Percentiles rank a stretch among this genome's conserved stretches.
phyloP scores from a whole-genome alignment of 768 basidiomycete species.

The Auriscalpium orientale region DNA sequence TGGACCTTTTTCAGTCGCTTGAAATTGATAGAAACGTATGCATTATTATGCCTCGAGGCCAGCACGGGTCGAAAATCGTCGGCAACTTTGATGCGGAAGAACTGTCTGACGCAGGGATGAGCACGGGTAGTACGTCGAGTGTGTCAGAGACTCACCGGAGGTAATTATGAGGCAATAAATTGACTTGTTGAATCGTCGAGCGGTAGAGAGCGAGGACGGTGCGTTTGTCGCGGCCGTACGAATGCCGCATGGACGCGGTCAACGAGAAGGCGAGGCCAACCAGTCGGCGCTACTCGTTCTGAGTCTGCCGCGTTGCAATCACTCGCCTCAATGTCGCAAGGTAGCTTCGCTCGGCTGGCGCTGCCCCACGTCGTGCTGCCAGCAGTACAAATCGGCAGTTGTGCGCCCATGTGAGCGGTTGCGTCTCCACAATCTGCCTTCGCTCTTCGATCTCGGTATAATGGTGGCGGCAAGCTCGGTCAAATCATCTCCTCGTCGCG shows the following conservation, averaged over 20 bases:
- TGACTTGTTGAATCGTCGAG: conserved; percentile 27
- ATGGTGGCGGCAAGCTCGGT: neutral
- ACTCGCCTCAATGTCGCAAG: conserved; percentile 1
- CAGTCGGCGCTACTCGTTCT: too few species aligned
- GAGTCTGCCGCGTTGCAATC: too few species aligned
- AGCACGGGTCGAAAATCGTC: conserved; percentile 52
- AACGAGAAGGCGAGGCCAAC: too few species aligned
- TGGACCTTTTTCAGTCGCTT: conserved; percentile 47
- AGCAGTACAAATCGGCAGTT: too few species aligned
- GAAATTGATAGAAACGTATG: conserved; percentile 32
- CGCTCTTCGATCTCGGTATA: neutral
- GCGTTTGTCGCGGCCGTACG: too few species aligned
- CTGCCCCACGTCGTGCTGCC: too few species aligned
- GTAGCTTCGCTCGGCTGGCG: neutral
- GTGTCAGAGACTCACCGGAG: conserved; percentile 30
- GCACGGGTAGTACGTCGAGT: too few species aligned
- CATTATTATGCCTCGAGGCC: conserved; percentile 21
- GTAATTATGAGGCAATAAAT: conserved; percentile 36
- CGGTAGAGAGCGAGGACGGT: too few species aligned
- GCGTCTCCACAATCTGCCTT: too few species aligned
- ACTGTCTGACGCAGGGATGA: conserved; percentile 35
- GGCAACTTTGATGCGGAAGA: conserved; percentile 52
- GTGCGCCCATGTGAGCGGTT: too few species aligned
- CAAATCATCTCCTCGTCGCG: neutral
- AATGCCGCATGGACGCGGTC: too few species aligned